Evolutionary conservation across 768 basidiomycete species (phyloP), one percentile per base, ranked within the genome.

Genomic region (Mycena galopus): DNA sequence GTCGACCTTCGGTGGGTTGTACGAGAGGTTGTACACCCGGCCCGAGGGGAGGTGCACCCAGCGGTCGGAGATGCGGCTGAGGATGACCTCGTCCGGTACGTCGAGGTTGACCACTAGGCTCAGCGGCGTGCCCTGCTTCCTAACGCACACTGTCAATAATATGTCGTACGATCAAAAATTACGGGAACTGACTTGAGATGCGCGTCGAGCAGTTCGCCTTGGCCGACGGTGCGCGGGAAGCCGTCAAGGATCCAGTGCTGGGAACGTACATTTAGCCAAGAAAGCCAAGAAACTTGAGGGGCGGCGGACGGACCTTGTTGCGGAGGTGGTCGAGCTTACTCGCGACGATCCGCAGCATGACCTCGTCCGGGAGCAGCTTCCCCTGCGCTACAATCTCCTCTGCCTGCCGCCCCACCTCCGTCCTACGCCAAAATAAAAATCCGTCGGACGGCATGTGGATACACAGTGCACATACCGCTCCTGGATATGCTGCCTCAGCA

Each of bases 221-320:
- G 96, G n/a, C 87, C 89, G 2, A 96, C 82, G 14, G 96, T 97
- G 42, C 96, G 91, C 62, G 96, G 96, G 78, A 97, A 97, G 32
- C 96, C 96, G 75, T 97, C 96, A 53, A 97, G 81, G 73, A 97
- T 93, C 96, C 96, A 97, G 78, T 94, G 92, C 94, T 96, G 72
- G 10, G 23, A 11, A 21, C 67, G 60, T 72, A 29, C 32, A 33
- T 42, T 62, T 30, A 10, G 30, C 12, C 19, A 7, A 10, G n/a
- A n/a, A n/a, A n/a, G 44, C 4, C 21, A 50, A 39, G 11, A 21
- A 21, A 42, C 25, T 58, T 44, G 16, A 27, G 2, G 25, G 11
- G 51, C 55, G 27, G 29, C 51, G 33, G 4, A 7, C 63, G 35
- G 69, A 93, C 94, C 86, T 88, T 91, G 81, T 92, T 89, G 57